Base-by-base conservation (phyloP, 1,139 yeast genomes). In the Diutina mesorugosa region DNA sequence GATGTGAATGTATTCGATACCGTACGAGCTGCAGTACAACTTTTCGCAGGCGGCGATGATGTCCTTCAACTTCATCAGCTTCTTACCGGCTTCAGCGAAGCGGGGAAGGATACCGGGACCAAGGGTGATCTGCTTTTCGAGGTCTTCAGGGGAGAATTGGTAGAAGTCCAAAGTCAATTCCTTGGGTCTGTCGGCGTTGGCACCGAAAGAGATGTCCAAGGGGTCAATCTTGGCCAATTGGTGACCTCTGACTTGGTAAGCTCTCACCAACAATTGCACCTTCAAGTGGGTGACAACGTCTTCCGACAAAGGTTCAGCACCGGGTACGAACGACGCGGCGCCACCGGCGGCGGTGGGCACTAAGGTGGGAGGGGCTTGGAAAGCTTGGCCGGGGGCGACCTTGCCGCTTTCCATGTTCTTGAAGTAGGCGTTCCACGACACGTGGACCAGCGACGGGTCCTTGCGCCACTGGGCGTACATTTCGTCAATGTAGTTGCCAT, bases 81-180 rank as follows among this genome's bases (percentile, higher is more conserved):
- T 84, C 65, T 75, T 77, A 59, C 90, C 91, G 47, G 70, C 73
- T 58, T 81, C 82, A 57, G 90, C 90, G 66, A 91, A 95, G 70
- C 96, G 82, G 56, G 98, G 98, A 69, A 93, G 77, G 65, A 93
- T 93, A 72, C 99, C 99, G 41, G 99, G 98, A 58, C 99, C 99
- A 62, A 93, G 80, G 59, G 90, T 85, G 72, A 91, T 88, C 68
- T 85, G 87, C 68, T 82, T 87, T 64, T 86, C 83, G 66, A 93
- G 73, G 69, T 93, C 99, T 57, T 84, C 81, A 58, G 89, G 93
- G 57, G 93, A 77, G 77, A 93, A 93, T 45, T 95, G 95, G 68
- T 93, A 93, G 74, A 87, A 87, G 60, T 90, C 97, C 61, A 90
- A 77, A 54, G 97, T 89, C 68, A 95, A 79, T 75, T 93, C 99